Base-by-base conservation (phyloP, 2,329 filamentous ascomycete species). In the Fusarium palustre region DNA sequence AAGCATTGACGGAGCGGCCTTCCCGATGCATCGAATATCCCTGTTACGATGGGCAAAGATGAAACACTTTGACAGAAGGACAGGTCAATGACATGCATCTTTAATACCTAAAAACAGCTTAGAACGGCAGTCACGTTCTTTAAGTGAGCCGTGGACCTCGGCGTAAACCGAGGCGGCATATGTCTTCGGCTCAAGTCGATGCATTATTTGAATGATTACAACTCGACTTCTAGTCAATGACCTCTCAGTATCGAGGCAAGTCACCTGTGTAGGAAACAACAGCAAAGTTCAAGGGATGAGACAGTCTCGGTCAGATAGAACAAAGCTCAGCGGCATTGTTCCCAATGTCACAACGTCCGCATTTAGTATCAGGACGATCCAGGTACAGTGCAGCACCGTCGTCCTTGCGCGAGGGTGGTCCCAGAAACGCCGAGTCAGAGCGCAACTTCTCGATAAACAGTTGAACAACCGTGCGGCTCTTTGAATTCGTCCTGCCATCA, bases 391-490 rank as follows among this genome's bases (percentile, higher is more conserved):
- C 41, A 22, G 33, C 42, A 45, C 34, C 48, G 9, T 16, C 48
- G 15, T 60, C 42, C 36, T 64, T 59, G 25, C 41, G 36, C 63
- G 41, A 72, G 45, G 48, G 56, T 56, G 42, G 60, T 39, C 46
- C 38, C 30, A 65, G 47, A 60, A 65, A 34, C 61, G 39, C 63
- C 63, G 64, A 66, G 64, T 52, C 62, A 66, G 47, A 66, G 39
- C 39, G 56, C 64, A 55, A 43, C 52, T 48, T 56, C 30, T 46
- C 43, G 25, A 50, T 62, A 62, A 62, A 36, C 49, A 42, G 38
- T 52, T 48, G 36, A 65, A 70, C 50, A 73, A 66, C 70, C 66
- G 68, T 73, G 67, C 66, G 67, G 72, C 69, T 74, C 71, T 68
- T 55, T 59, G 61, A 60, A 59, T 69, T 69, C 66, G 66, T 67